Evolutionary conservation across 1,284 basidiomycete species (phyloP).

Genomic region (Boletus subluridellus): DNA sequence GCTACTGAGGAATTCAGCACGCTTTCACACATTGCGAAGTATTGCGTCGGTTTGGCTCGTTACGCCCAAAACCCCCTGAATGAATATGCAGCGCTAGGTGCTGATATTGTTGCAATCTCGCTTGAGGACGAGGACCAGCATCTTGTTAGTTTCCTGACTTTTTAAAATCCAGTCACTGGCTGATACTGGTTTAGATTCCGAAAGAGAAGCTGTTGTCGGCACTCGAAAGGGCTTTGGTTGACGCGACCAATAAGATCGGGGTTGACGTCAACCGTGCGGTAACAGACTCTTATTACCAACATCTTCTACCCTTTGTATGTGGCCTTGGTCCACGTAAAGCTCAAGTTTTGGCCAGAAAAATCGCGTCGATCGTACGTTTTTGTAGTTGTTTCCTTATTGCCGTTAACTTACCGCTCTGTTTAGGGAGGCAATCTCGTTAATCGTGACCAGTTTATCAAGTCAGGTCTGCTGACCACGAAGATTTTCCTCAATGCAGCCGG

Average conservation of each 20-base stretch:
- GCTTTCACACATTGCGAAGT: conserved; percentile 80
- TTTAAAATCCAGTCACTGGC: not conserved
- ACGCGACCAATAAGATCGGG: conserved; percentile 87
- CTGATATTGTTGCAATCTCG: conserved; percentile 76
- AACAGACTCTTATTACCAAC: conserved; percentile 82
- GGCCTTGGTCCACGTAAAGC: conserved; percentile 96
- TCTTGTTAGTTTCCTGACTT: conserved; percentile 53
- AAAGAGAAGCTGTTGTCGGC: conserved; percentile 79
- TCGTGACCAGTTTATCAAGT: conserved; percentile 81
- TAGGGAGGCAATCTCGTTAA: conserved; percentile 84
- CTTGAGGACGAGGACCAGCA: conserved; percentile 87
- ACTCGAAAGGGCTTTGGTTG: conserved; percentile 86
- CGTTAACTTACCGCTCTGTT: conserved; percentile 10
- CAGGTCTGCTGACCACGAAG: conserved; percentile 75
- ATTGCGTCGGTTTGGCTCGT: conserved; percentile 91
- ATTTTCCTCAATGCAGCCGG: conserved; percentile 89
- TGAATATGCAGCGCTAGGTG: conserved; percentile 85
- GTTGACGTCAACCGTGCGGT: conserved; percentile 95
- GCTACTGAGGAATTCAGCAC: conserved; percentile 85
- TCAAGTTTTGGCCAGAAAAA: conserved; percentile 79
- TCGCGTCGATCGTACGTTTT: conserved; percentile 61
- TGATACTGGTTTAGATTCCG: conserved; percentile 56
- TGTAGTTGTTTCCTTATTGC: conserved; percentile 1
- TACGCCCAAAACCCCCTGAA: conserved; percentile 94
- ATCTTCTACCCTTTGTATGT: conserved; percentile 86